A percentile compares a stretch with the other conserved stretches of the same genome.
These are phyloP conservation scores for Aspergillus latus DNA, from an alignment of 2,329 filamentous ascomycete genomes.

Conservation along the genomic window DNA sequence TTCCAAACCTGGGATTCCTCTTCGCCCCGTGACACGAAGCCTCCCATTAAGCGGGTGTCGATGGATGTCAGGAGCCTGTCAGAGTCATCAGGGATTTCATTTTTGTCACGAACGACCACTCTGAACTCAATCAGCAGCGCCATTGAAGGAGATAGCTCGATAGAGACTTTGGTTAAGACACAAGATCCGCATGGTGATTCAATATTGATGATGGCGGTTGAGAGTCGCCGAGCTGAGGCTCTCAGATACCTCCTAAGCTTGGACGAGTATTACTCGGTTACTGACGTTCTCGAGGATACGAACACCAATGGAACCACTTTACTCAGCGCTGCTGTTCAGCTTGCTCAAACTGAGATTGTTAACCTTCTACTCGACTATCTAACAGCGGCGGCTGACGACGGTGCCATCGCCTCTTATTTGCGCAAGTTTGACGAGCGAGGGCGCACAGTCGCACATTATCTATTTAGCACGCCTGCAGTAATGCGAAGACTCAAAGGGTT, in stretches of 20 bases:
- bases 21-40: conserved; percentile 44
- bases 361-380: conserved; percentile 73
- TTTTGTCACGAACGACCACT: conserved; percentile 75
- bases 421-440: conserved; percentile 77
- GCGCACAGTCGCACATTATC: conserved; percentile 88
- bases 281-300: conserved; percentile 73
- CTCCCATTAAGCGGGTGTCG: conserved; percentile 73
- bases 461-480: conserved; percentile 84
- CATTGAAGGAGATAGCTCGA: conserved; percentile 82
- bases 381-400: conserved; percentile 55
- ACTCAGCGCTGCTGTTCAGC: conserved; percentile 84
- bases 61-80: conserved; percentile 90
- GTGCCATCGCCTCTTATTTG: conserved; percentile 66
- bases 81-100: conserved; percentile 79
- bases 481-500: conserved; percentile 74
- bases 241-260: conserved; percentile 77
- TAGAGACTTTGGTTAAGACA: conserved; percentile 60
- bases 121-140: conserved; percentile 70
- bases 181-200: conserved; percentile 74
- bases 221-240: conserved; percentile 68
- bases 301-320: conserved; percentile 90
- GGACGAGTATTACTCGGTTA: conserved; percentile 69
- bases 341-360: conserved; percentile 72
- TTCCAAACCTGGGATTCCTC: conserved; percentile 67
- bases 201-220: conserved; percentile 81